A percentile compares a stretch with the other conserved stretches of the same genome.
Evolutionary conservation across 495 filamentous ascomycete genomes (phyloP).

Genomic region (Aspergillus homomorphus): DNA sequence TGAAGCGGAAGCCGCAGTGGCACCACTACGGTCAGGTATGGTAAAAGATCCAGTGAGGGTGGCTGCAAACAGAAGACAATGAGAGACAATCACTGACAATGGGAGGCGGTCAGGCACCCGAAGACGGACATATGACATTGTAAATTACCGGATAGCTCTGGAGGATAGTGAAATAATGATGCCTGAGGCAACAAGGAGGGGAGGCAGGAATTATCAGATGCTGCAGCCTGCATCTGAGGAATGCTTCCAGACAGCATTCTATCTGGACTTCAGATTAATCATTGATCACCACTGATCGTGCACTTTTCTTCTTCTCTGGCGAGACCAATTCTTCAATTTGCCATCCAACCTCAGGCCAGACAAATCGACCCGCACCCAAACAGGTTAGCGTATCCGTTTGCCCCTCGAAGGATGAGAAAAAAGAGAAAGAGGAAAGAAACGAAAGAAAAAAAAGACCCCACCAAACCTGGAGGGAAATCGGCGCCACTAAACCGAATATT

Average conservation of each 20-base stretch:
- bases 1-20: slow-evolving; percentile 12
- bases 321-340: background rate
- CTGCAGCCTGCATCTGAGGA: background rate
- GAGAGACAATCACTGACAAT: background rate
- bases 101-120: background rate
- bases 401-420: slow-evolving; percentile 14
- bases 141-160: background rate
- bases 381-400: slow-evolving; percentile 22
- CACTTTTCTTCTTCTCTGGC: background rate
- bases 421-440: slow-evolving; percentile 13
- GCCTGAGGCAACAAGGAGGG: slow-evolving; percentile 1
- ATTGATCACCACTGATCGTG: background rate
- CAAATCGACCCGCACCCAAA: slow-evolving; percentile 17
- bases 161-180: background rate
- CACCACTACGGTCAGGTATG: slow-evolving; percentile 6
- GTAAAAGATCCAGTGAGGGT: background rate
- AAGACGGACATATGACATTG: background rate
- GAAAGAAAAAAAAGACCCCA: slow-evolving; percentile 32
- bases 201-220: background rate
- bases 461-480: slow-evolving; percentile 16
- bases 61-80: background rate
- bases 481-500: slow-evolving; percentile 34
- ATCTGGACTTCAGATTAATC: background rate
- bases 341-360: slow-evolving; percentile 3
- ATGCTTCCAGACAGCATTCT: background rate